Conservation (phyloP, 371 early-diverging fungal genomes). For the Lichtheimia ornata region DNA sequence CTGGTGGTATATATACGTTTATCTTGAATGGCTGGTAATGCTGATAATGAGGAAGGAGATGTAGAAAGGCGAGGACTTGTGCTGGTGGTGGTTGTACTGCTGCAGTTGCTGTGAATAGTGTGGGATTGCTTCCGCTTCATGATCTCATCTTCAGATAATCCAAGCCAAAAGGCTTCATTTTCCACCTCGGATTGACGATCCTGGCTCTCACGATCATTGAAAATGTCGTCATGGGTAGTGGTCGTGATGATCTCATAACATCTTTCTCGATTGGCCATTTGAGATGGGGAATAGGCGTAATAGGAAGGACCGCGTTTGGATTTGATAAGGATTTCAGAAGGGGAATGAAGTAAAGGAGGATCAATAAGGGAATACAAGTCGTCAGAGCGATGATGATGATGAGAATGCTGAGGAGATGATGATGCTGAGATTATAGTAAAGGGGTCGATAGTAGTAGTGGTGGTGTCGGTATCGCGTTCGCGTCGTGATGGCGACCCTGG, state of each 20-base stretch:
- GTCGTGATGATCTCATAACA: constrained; percentile 2
- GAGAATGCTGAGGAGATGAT: too few relatives aligned
- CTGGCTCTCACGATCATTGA: background rate
- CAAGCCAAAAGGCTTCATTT: constrained; percentile 5
- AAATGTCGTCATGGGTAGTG: background rate
- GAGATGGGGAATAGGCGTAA: background rate
- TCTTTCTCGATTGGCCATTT: background rate
- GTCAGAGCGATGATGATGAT: too few relatives aligned
- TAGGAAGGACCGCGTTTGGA: background rate
- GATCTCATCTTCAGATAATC: background rate
- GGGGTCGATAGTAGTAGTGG: too few relatives aligned
- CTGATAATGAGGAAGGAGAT: too few relatives aligned
- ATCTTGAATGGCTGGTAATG: too few relatives aligned
- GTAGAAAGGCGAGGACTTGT: too few relatives aligned
- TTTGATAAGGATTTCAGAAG: constrained; percentile 1
- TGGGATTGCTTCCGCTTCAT: background rate
- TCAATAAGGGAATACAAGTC: too few relatives aligned
- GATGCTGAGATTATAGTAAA: too few relatives aligned
- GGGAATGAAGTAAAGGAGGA: background rate
- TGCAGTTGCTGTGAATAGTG: background rate
- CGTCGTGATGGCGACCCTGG: too few relatives aligned
- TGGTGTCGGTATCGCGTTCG: too few relatives aligned
- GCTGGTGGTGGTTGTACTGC: background rate
- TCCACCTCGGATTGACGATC: constrained; percentile 1
- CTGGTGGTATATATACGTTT: too few relatives aligned